Evolutionary conservation across 2,329 filamentous ascomycete species (phyloP), one percentile per base, ranked within the genome.

Genomic region (Ustulina deusta): DNA sequence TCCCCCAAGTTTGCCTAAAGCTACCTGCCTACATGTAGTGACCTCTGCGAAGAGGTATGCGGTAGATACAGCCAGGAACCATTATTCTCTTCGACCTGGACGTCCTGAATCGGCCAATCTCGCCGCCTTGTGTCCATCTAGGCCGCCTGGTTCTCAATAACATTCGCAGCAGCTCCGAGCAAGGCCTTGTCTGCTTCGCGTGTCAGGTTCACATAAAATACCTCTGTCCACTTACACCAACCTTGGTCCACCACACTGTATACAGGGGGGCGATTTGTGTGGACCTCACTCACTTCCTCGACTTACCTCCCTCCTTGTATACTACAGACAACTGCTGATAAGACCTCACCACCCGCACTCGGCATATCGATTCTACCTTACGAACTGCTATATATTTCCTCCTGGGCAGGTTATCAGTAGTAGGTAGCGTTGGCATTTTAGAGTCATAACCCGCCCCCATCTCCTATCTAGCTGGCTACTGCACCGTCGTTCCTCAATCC

Each of bases 401-500:
- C 17, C 20, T 22, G 34, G 22, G 44, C 52, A 58, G 11, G 42
- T 57, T 15, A 25, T 32, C 46, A 20, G 17, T 22, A 29, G 34
- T 6, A n/a, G n/a, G n/a, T n/a, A n/a, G n/a, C n/a, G n/a, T 44
- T 44, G 40, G 40, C 40, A 20, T 44, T 44, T n/a, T 20, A 20
- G n/a, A 44, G 40, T 3, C 3, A 44, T 38, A 38, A 38, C 36
- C 36, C 36, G 11, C 17, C 36, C 36, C 3, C 36, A 20, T n/a
- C 40, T 9, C n/a, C n/a, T n/a, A n/a, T n/a, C n/a, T 44, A n/a
- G 40, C 40, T 34, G 34, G 58, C 6, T 48, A 46, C 48, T 32
- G 34, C 49, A 44, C 29, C 36, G 0, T 25, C 27, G 2, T 15
- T 55, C 46, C 38, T 54, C 27, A 3, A 36, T 20, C 7, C 52